A percentile compares a stretch with the other conserved stretches of the same genome.
Conservation (phyloP, 495 filamentous ascomycete genomes). For the Paragyromitra xinjiangensis region DNA sequence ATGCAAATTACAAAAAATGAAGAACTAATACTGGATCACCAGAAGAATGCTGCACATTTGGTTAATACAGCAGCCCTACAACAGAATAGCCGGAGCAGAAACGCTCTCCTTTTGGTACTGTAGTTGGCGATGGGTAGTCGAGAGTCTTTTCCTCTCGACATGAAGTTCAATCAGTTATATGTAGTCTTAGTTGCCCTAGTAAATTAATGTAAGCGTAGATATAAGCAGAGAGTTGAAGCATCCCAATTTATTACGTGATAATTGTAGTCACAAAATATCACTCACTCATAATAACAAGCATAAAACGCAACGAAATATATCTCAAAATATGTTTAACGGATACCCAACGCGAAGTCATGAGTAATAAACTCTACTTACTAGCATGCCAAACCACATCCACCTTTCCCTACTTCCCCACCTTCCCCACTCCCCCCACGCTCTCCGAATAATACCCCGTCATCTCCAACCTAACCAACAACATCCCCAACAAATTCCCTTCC, state of each 20-base stretch:
- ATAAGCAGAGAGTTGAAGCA: neutral
- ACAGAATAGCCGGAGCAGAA: neutral
- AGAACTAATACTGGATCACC: neutral
- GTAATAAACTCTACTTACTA: neutral
- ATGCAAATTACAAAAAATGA: neutral
- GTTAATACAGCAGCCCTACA: neutral
- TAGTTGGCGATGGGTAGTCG: neutral
- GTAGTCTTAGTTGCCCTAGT: too few species aligned
- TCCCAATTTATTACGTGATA: neutral
- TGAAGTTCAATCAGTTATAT: too few species aligned
- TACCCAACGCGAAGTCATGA: too few species aligned
- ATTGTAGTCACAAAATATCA: neutral
- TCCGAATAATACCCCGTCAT: slow-evolving; percentile 68
- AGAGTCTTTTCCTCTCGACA: too few species aligned
- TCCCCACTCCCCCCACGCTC: slow-evolving; percentile 4
- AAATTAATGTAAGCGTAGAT: neutral
- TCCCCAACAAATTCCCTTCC: slow-evolving; percentile 64
- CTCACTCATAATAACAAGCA: neutral
- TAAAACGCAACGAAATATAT: too few species aligned
- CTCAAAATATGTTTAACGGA: too few species aligned
- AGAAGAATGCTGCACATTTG: neutral
- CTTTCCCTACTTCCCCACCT: neutral
- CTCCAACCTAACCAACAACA: slow-evolving; percentile 68
- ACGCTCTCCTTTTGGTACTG: neutral
- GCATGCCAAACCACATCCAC: neutral